Evolutionary conservation across 352 stramenopile genomes (phyloP), one percentile per base, ranked within the genome.

Genomic region (Blastocystis sp.): DNA sequence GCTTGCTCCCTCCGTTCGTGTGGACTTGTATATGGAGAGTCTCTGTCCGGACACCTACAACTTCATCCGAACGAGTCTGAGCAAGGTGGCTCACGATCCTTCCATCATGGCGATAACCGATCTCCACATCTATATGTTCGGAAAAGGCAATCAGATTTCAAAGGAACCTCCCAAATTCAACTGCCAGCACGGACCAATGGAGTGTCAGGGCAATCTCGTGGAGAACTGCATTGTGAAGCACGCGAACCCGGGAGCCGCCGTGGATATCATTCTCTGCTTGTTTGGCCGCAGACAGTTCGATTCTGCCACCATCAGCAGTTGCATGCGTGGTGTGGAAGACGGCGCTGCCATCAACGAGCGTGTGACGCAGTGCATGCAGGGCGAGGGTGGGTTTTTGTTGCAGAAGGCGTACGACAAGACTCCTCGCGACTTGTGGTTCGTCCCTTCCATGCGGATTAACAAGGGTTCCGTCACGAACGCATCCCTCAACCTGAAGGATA

Each of bases 21-120:
- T 81, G 36, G 69, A 81, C 16, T 32, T 81, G 44, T 81, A 63
- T 64, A 63, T 85, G 40, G 75, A 85, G 46, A 85, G 75, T 85
- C 21, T 85, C 16, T 85, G 75, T 53, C 75, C 75, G 4, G 75
- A 85, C 29, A 85, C 75, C 7, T 27, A 76, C 48, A 40, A 56
- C n/a, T 85, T 85, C 38, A 38, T 85, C 9, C 71, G 40, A 27
- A 48, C 49, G n/a, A 21, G 49, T 16, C 27, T 85, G n/a, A 85
- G 63, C 32, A 76, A 85, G 49, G 63, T 85, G 32, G 63, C 57
- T 6, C 57, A 85, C 24, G 57, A 85, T 85, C 75, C 57, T 18
- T 24, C 8, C 46, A 85, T 85, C 14, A 85, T 85, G 75, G 29
- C 27, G 0, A 61, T 85, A 18, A 75, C 42, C 2, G 75, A 85